Evolutionary conservation across 345 rosid species (phyloP).

Genomic region (Populus ilicifolia): DNA sequence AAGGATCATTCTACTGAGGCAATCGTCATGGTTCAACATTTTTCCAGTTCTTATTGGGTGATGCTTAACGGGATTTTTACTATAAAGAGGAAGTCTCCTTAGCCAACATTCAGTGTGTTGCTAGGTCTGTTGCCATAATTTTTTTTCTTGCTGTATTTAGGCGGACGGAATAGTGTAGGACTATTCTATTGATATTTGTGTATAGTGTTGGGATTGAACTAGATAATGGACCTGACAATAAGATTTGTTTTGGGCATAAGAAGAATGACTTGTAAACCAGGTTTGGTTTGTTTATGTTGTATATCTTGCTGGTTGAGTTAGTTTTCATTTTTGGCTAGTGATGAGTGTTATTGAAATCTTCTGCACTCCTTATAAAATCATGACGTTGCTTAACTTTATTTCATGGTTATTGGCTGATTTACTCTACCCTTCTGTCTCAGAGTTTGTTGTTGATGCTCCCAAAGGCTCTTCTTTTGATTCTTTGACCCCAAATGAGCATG

Average conservation of each 20-base stretch:
- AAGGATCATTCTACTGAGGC: background rate
- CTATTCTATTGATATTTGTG: background rate
- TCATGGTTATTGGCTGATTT: background rate
- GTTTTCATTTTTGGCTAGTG: background rate
- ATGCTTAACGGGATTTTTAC: background rate
- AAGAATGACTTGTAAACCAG: background rate
- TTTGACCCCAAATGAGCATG: slow-evolving; percentile 19
- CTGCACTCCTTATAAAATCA: background rate
- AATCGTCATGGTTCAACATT: background rate
- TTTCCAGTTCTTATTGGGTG: background rate
- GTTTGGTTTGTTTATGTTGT: background rate
- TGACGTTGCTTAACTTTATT: background rate
- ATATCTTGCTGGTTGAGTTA: background rate
- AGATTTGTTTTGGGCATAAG: background rate
- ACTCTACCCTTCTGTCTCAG: slow-evolving; percentile 6
- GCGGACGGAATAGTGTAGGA: background rate
- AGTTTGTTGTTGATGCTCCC: slow-evolving; percentile 9
- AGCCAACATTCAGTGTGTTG: background rate
- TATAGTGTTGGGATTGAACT: background rate
- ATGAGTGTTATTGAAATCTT: background rate
- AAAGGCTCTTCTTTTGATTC: slow-evolving; percentile 16
- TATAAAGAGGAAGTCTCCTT: background rate
- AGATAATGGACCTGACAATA: background rate
- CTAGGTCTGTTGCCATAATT: background rate
- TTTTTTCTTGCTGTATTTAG: background rate